A percentile compares a stretch with the other conserved stretches of the same genome.
phyloP scores from a whole-genome alignment of 2,329 filamentous ascomycete genomes.

The Nannizziopsis barbatae region DNA sequence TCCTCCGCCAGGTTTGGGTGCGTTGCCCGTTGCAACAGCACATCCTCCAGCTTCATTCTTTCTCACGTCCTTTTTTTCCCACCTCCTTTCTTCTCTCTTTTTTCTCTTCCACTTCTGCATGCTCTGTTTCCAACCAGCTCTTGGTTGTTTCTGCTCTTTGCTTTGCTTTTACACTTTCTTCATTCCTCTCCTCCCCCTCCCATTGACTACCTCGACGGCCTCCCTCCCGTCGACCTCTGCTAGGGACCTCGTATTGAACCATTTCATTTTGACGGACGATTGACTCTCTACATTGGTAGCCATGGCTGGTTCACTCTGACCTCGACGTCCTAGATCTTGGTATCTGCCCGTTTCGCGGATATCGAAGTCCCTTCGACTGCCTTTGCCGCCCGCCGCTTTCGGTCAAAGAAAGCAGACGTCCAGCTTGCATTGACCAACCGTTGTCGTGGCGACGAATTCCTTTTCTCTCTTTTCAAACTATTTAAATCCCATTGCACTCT shows the following conservation, averaged over 20 bases:
- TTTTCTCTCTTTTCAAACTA: not conserved
- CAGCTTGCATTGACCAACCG: conserved; percentile 7
- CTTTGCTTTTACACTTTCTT: conserved; percentile 17
- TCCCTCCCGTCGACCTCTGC: conserved; percentile 17
- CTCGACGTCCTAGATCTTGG: conserved; percentile 10
- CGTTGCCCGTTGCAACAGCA: conserved; percentile 19
- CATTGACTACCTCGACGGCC: conserved; percentile 17
- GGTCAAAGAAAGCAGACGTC: conserved; percentile 2
- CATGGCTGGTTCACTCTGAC: conserved; percentile 13
- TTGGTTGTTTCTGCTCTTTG: conserved; percentile 4
- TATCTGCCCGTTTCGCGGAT: conserved; percentile 8
- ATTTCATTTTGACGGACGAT: conserved; percentile 3
- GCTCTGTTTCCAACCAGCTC: conserved; percentile 11
- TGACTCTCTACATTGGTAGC: conserved; percentile 5
- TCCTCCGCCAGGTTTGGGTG: conserved; percentile 12
- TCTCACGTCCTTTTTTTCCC: conserved; percentile 10
- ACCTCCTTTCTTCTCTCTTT: conserved; percentile 3
- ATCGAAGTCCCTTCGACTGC: conserved; percentile 11
- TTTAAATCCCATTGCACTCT: not conserved
- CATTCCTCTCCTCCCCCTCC: conserved; percentile 9
- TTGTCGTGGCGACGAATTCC: conserved; percentile 10
- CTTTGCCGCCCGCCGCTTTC: not conserved
- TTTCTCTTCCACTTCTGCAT: conserved; percentile 6
- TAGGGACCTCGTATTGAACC: conserved; percentile 6
- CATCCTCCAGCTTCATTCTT: conserved; percentile 12